Evolutionary conservation across 2,329 filamentous ascomycete species (phyloP), one percentile per base, ranked within the genome.

Genomic region (Fusarium sp.): DNA sequence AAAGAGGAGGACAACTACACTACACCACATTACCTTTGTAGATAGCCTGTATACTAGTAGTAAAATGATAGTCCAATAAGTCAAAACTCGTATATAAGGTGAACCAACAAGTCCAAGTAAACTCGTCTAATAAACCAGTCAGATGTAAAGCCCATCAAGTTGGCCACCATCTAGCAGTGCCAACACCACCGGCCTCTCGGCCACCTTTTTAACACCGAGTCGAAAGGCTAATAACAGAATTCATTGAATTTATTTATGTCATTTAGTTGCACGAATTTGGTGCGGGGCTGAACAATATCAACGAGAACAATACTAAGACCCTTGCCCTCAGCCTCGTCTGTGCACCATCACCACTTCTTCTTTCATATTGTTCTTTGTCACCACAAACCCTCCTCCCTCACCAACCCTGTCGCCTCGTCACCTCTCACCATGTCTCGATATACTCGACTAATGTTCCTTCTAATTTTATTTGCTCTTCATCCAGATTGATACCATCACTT

Each of bases 301-400:
- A 57, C 8, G 14, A 69, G 68, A 69, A 71, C 69, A 71, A 71
- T 69, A 66, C 54, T 44, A 71, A 69, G 14, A 42, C 37, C 52
- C 44, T 49, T 50, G 26, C 21, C 41, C 14, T 41, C 45, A 48
- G 18, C 45, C 51, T 55, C 46, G 69, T 71, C 61, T 71, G 68
- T 71, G 69, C 68, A 65, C 49, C 48, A 45, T 44, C 46, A 41
- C 64, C 23, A 30, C 53, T 66, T 25, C 31, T 18, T 50, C 46
- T 31, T 49, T 67, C 28, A 57, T 58, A 63, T 69, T 73, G 66
- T 72, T 68, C 71, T 74, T 74, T 74, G 71, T 74, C 46, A 44
- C 16, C 14, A 28, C 58, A 65, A 65, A 60, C 30, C 16, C 18
- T 21, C 18, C 34, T 6, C 37, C 37, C 13, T 43, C 28, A 26